Conservation (phyloP, 1,284 basidiomycete species). For the Ustilago crameri region DNA sequence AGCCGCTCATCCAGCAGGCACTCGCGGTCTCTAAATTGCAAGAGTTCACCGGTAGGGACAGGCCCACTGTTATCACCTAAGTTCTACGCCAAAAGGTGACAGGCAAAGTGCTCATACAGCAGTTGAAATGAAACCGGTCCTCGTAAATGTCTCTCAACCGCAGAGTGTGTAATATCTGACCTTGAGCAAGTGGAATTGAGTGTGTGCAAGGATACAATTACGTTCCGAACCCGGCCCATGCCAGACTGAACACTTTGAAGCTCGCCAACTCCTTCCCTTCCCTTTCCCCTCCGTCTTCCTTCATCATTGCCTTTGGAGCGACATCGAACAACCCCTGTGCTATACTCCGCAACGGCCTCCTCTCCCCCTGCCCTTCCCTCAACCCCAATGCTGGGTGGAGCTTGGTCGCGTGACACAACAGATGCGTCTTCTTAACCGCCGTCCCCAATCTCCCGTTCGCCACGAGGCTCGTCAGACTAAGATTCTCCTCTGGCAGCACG, state of each 20-base stretch:
- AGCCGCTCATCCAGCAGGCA: constrained; percentile 95
- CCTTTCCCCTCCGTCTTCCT: constrained; percentile 7
- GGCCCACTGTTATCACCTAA: constrained; percentile 94
- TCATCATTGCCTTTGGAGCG: neutral
- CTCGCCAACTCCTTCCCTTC: constrained; percentile 35
- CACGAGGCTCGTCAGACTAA: constrained; percentile 74
- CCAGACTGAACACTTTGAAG: constrained; percentile 60
- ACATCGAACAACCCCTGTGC: constrained; percentile 12
- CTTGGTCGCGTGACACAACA: constrained; percentile 76
- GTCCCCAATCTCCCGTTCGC: constrained; percentile 95
- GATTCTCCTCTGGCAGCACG: constrained; percentile 9
- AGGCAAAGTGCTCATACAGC: too few species aligned
- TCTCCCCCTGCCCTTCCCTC: neutral
- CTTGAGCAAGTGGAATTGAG: too few species aligned
- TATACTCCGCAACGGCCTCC: constrained; percentile 10
- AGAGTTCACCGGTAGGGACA: constrained; percentile 83
- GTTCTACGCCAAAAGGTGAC: too few species aligned
- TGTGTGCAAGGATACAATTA: constrained; percentile 9
- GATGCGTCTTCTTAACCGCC: constrained; percentile 94
- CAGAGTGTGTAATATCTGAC: too few species aligned
- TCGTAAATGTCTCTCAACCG: too few species aligned
- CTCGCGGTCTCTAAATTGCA: constrained; percentile 83
- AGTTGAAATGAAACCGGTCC: too few species aligned
- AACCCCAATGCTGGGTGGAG: constrained; percentile 1
- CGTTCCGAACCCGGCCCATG: constrained; percentile 67